Conservation (phyloP, 2,329 filamentous ascomycete species). For the Ophiostoma sp. region DNA sequence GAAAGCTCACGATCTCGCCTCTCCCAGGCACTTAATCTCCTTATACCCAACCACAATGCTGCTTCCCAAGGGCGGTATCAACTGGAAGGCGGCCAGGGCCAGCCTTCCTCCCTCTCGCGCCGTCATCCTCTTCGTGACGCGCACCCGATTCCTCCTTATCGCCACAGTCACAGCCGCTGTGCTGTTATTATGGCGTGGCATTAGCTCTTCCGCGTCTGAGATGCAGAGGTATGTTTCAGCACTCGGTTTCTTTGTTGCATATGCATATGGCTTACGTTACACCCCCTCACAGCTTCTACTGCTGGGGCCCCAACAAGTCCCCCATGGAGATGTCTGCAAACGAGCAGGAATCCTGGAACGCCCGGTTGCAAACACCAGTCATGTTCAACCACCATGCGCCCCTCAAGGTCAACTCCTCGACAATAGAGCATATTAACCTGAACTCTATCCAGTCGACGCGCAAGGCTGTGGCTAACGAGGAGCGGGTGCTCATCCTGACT, state of each 20-base stretch:
- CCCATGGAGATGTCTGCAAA: slow-evolving; percentile 93
- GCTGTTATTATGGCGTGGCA: slow-evolving; percentile 80
- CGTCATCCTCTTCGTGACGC: slow-evolving; percentile 63
- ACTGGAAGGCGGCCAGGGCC: slow-evolving; percentile 84
- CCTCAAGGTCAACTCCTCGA: slow-evolving; percentile 72
- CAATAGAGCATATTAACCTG: slow-evolving; percentile 75
- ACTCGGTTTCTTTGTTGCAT: background rate
- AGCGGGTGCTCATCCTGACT: slow-evolving; percentile 85
- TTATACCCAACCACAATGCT: slow-evolving; percentile 57
- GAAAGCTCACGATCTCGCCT: background rate
- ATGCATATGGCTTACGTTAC: background rate
- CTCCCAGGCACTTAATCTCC: background rate
- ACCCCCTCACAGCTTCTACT: slow-evolving; percentile 70
- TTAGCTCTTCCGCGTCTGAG: slow-evolving; percentile 72
- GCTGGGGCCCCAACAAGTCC: slow-evolving; percentile 91
- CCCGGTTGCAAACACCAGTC: slow-evolving; percentile 84
- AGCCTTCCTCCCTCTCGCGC: slow-evolving; percentile 72
- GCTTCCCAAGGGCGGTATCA: slow-evolving; percentile 81
- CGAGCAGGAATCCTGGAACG: slow-evolving; percentile 84
- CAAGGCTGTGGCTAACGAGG: slow-evolving; percentile 71
- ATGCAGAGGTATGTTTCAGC: slow-evolving; percentile 71
- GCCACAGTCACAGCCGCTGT: slow-evolving; percentile 64
- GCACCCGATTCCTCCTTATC: slow-evolving; percentile 70
- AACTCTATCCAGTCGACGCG: slow-evolving; percentile 77
- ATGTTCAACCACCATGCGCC: slow-evolving; percentile 94